These are phyloP conservation scores for Penicillium cataractarum DNA, from an alignment of 495 filamentous ascomycete species.

Conservation along the genomic window DNA sequence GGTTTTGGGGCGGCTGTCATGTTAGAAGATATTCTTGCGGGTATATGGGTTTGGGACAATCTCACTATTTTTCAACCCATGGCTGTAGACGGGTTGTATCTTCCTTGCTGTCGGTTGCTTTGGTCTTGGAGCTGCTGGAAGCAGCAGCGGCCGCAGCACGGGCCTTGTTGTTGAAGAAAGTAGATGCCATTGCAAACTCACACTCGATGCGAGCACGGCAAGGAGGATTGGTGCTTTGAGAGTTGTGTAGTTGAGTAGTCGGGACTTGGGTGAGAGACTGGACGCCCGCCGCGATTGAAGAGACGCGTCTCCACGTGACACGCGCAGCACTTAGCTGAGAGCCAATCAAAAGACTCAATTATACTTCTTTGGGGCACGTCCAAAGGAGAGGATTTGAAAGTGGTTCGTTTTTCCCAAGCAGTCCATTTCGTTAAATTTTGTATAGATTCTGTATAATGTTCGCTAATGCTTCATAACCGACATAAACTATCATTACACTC, in stretches of 20 bases:
- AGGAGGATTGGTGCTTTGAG: slow-evolving; percentile 2
- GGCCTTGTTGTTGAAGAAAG: slow-evolving; percentile 94
- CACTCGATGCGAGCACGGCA: slow-evolving; percentile 24
- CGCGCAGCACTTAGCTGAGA: slow-evolving; percentile 33
- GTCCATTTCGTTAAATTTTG: background rate
- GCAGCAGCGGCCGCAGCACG: slow-evolving; percentile 78
- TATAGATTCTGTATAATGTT: background rate
- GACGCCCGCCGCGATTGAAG: slow-evolving; percentile 26
- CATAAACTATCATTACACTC: slow-evolving; percentile 15
- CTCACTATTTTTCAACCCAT: slow-evolving; percentile 99
- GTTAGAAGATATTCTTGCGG: slow-evolving; percentile 3
- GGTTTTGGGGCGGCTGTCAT: slow-evolving; percentile 81
- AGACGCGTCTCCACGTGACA: slow-evolving; percentile 49
- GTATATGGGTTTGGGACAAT: background rate
- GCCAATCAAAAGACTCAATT: slow-evolving; percentile 23
- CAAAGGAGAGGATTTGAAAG: background rate
- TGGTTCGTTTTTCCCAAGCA: background rate
- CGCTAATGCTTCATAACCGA: slow-evolving; percentile 11
- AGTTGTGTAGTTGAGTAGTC: slow-evolving; percentile 12
- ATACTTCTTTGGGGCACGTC: slow-evolving; percentile 14
- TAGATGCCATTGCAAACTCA: slow-evolving; percentile 54
- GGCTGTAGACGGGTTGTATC: slow-evolving; percentile 74
- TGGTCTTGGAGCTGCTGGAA: slow-evolving; percentile 50
- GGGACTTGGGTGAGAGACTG: slow-evolving; percentile 11
- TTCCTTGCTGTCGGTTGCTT: slow-evolving; percentile 62